Evolutionary conservation across 495 filamentous ascomycete species (phyloP), one percentile per base, ranked within the genome.

Genomic region (Talaromyces trachyspermus): DNA sequence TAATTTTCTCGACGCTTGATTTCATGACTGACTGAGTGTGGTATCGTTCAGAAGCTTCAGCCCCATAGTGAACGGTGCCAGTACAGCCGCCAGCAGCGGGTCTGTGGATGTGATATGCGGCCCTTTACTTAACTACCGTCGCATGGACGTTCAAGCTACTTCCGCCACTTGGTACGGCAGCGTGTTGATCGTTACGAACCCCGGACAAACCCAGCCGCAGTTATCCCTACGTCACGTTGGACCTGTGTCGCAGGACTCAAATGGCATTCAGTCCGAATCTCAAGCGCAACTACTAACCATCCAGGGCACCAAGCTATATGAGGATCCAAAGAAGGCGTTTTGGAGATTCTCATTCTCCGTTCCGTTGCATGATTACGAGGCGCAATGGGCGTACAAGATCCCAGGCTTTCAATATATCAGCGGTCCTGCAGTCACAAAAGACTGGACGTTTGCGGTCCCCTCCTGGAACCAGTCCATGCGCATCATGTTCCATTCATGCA

Each of bases 401-500:
- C 62, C 68, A 3, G 68, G 66, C 10, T 52, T 74, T 7, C 59
- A 48, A 38, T 61, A 66, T 53, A 63, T 58, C 30, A 64, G 57
- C 1, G 66, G 58, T 24, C 67, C 66, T 38, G 69, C 60, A 15
- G 55, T 65, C 41, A 67, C 68, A 26, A 51, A 63, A 4, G 58
- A 65, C 15, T 71, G 68, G 65, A 55, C 61, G 48, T 95, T 95
- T 63, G 84, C 76, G 42, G 77, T 95, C 12, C 91, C 91, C 2
- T 85, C 88, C 2, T 68, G 70, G 40, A 67, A 79, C 22, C 82
- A 95, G 63, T 90, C 85, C 18, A 95, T 97, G 89, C 80, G 89
- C 52, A 85, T 95, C 49, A 88, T 95, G 75, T 95, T 97, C 67
- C 84, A 95, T 66, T 95, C 88, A 22, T 95, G 89, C 68, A 97